Evolutionary conservation across 768 basidiomycete genomes (phyloP).

Genomic region (Phaffia tasmanica): DNA sequence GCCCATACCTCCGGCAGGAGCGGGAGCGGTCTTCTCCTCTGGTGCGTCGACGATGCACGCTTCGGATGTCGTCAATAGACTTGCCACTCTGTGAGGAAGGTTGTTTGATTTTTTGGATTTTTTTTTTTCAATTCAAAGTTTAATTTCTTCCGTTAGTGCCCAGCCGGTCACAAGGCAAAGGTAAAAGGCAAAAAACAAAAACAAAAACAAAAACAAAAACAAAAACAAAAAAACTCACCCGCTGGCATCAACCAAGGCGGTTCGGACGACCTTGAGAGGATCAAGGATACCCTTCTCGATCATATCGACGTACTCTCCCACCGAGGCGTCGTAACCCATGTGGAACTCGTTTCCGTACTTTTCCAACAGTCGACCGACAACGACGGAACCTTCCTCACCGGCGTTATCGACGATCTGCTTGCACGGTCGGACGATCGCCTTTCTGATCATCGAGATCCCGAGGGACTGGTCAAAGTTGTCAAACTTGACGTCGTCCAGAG

Average conservation of each 20-base stretch:
- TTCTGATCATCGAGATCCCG: constrained; percentile 70
- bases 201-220: background rate
- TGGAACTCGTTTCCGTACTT: constrained; percentile 62
- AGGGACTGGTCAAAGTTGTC: constrained; percentile 96
- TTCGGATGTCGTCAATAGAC: constrained; percentile 84
- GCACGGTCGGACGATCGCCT: constrained; percentile 69
- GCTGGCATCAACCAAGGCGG: constrained; percentile 74
- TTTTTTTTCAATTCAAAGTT: too few relatives aligned
- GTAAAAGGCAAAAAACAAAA: background rate
- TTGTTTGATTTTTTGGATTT: background rate
- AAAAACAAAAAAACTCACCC: constrained; percentile 25
- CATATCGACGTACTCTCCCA: constrained; percentile 91
- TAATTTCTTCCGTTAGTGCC: too few relatives aligned
- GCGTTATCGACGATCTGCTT: constrained; percentile 87
- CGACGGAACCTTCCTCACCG: constrained; percentile 84
- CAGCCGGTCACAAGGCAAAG: background rate
- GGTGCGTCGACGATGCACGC: constrained; percentile 76
- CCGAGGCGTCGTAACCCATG: constrained; percentile 85
- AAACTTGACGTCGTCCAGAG: constrained; percentile 56
- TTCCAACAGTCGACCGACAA: constrained; percentile 71
- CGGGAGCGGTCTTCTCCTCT: constrained; percentile 58
- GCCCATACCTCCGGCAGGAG: constrained; percentile 40
- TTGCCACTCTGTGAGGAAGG: constrained; percentile 65
- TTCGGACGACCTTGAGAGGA: constrained; percentile 89
- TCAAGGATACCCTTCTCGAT: constrained; percentile 88